Evolutionary conservation across 2,329 filamentous ascomycete genomes (phyloP), one percentile per base, ranked within the genome.

Genomic region (Ceratocystis eucalypticola): DNA sequence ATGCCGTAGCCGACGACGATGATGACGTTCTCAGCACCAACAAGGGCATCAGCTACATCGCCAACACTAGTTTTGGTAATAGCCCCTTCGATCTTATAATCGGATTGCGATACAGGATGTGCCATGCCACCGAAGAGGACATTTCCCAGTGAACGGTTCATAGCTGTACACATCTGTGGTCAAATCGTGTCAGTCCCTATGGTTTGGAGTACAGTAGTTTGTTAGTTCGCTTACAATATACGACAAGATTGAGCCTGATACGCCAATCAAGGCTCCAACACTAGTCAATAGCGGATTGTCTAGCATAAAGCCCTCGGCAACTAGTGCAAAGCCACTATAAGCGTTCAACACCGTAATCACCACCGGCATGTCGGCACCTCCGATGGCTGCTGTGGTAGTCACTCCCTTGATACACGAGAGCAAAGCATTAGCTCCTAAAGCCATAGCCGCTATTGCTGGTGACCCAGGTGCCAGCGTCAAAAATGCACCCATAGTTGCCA

Each of bases 1-100:
- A 96, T 96, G 64, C 91, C 91, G 71, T 96, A 96, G 0, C 91
- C 91, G 4, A 96, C 91, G 1, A 93, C 86, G 65, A 96, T 91
- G 71, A 96, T 94, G 66, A 96, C 89, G 61, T 82, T 91, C 72
- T 96, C 89, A 0, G 90, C 87, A 69, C 87, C 88, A 17, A 85
- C 77, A 2, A 96, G 79, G 0, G 85, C 81, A 33, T 95, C 89
- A 1, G 88, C 88, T 0, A 89, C 87, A 61, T 96, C 91, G 20
- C 95, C 91, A 1, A 93, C 81, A 2, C 82, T 88, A 0, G 88
- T 92, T 73, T 89, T 86, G 0, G 86, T 91, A 15, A 95, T 84
- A 66, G 87, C 81, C 2, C 91, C 91, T 72, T 94, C 88, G 8
- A 93, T 87, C 75, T 92, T 88, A 72, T 84, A 86, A 69, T 90